phyloP scores from a whole-genome alignment of 371 early-diverging fungal species.

The Phascolomyces articulosus region DNA sequence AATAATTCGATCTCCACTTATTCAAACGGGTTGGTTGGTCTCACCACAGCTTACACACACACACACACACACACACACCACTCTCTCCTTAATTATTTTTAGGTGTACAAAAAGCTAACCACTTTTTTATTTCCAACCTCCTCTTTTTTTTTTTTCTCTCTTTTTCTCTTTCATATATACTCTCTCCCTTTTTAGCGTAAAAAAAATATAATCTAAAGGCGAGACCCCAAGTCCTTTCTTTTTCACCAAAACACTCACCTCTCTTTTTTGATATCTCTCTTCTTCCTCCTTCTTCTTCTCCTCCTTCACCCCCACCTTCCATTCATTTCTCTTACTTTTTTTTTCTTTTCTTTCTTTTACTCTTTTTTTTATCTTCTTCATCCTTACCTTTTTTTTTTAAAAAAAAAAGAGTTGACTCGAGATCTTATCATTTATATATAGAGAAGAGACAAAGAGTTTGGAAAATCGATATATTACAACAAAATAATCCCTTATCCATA shows the following conservation, averaged over 20 bases:
- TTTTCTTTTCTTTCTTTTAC: neutral
- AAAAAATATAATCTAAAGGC: too few relatives aligned
- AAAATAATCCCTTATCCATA: neutral
- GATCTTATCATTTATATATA: too few relatives aligned
- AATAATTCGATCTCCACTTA: neutral
- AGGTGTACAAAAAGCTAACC: neutral
- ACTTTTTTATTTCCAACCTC: slow-evolving; percentile 4
- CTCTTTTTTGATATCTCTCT: neutral
- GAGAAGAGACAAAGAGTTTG: too few relatives aligned
- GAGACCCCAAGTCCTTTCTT: neutral
- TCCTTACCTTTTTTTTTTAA: neutral
- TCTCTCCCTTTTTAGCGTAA: too few relatives aligned
- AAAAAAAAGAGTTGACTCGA: neutral
- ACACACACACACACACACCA: neutral
- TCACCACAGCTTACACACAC: too few relatives aligned
- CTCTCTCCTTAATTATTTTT: too few relatives aligned
- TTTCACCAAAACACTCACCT: neutral
- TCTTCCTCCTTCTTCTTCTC: slow-evolving; percentile 5
- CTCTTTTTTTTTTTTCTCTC: slow-evolving; percentile 6
- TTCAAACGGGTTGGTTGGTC: too few relatives aligned
- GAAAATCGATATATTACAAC: too few relatives aligned
- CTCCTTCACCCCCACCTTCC: slow-evolving; percentile 9
- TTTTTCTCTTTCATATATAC: slow-evolving; percentile 3
- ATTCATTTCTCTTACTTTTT: slow-evolving; percentile 1
- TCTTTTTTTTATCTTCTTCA: neutral